Evolutionary conservation across 2,329 filamentous ascomycete genomes (phyloP).

Genomic region (Microcyclospora pomicola): DNA sequence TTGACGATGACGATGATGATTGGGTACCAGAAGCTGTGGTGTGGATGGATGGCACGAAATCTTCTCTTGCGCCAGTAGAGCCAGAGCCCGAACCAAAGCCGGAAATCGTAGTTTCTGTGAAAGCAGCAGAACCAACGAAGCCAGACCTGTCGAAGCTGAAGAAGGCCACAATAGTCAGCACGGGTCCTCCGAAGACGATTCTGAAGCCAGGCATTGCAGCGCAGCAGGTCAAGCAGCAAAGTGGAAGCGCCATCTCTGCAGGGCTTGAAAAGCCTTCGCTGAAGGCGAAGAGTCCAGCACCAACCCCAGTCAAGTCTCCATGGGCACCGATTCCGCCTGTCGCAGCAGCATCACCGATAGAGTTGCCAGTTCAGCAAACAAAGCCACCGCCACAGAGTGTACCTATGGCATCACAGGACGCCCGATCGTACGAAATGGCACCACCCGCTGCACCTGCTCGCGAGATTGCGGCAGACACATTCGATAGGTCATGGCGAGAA

Average conservation of each 20-base stretch:
- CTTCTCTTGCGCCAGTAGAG: constrained; percentile 38
- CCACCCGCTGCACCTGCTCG: constrained; percentile 45
- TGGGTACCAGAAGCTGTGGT: constrained; percentile 76
- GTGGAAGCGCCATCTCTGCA: constrained; percentile 42
- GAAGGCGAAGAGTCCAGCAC: constrained; percentile 56
- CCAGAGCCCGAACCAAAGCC: constrained; percentile 6
- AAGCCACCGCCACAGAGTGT: constrained; percentile 17
- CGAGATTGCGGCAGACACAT: constrained; percentile 89
- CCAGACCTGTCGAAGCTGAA: constrained; percentile 19
- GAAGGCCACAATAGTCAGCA: constrained; percentile 19
- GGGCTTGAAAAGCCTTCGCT: constrained; percentile 47
- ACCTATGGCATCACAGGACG: constrained; percentile 40
- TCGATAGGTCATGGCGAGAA: constrained; percentile 75
- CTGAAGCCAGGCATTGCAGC: constrained; percentile 33
- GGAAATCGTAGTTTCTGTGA: neutral
- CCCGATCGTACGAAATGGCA: constrained; percentile 41
- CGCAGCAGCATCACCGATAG: constrained; percentile 63
- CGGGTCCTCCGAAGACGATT: constrained; percentile 33
- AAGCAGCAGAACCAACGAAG: constrained; percentile 12
- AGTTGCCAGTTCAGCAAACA: constrained; percentile 35
- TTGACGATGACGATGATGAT: constrained; percentile 77
- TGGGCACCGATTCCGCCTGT: constrained; percentile 81
- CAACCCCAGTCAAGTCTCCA: constrained; percentile 69
- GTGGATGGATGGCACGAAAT: constrained; percentile 80
- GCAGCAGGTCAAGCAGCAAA: constrained; percentile 24